Percentiles rank a stretch among this genome's conserved stretches.
Conservation (phyloP, 2,329 filamentous ascomycete species). For the Colletotrichum incanum region DNA sequence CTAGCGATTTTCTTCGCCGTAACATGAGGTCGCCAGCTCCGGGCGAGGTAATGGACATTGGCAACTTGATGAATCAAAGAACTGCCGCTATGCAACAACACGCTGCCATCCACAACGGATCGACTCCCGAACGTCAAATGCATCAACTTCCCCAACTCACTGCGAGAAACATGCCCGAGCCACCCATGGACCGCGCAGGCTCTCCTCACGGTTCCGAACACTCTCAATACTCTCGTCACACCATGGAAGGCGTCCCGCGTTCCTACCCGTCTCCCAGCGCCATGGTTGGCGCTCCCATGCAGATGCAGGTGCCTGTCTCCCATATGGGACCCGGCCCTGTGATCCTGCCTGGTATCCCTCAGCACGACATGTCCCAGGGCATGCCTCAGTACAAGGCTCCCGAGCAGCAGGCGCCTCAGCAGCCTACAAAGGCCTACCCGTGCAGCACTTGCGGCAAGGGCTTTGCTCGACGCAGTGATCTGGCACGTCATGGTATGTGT, state of each 20-base stretch:
- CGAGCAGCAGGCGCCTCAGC: constrained; percentile 39
- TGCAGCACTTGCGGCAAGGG: constrained; percentile 93
- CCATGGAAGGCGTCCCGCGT: constrained; percentile 62
- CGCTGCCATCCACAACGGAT: constrained; percentile 44
- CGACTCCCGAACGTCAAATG: constrained; percentile 47
- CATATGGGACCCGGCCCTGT: constrained; percentile 53
- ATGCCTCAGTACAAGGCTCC: constrained; percentile 47
- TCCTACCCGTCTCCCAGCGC: constrained; percentile 69
- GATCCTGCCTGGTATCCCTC: constrained; percentile 60
- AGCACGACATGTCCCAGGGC: constrained; percentile 48
- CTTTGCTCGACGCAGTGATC: constrained; percentile 93
- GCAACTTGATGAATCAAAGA: constrained; percentile 68
- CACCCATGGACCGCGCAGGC: constrained; percentile 66
- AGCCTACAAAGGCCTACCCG: constrained; percentile 64
- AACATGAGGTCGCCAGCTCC: constrained; percentile 62
- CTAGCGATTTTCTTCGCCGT: constrained; percentile 40
- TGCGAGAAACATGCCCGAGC: constrained; percentile 46
- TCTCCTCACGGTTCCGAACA: constrained; percentile 74
- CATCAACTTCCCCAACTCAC: constrained; percentile 48
- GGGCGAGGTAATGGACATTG: constrained; percentile 68
- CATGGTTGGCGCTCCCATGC: constrained; percentile 59
- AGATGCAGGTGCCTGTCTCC: constrained; percentile 62
- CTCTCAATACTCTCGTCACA: constrained; percentile 68
- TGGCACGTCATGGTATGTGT: constrained; percentile 90
- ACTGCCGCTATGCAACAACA: constrained; percentile 53